Evolutionary conservation across 2,329 filamentous ascomycete genomes (phyloP), one percentile per base, ranked within the genome.

Genomic region (Mollisia scopiformis): DNA sequence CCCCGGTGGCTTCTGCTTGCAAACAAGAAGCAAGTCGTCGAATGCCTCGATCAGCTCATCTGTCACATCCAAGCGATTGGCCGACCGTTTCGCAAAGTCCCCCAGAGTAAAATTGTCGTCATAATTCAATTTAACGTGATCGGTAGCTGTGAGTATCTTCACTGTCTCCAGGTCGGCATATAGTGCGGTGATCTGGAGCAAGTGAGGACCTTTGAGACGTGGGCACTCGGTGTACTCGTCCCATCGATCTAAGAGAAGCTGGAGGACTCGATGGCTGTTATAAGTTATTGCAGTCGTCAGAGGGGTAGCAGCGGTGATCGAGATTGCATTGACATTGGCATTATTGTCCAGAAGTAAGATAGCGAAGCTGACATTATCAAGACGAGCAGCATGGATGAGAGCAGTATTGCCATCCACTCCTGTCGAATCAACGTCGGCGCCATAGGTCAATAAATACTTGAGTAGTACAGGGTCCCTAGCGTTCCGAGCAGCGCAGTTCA

Each of bases 201-300:
- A n/a, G 43, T 65, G 39, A 27, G 58, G 58, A 13, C 55, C 52
- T 56, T 55, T 27, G 7, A 65, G 61, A 2, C 61, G 58, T 27
- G 55, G 58, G 28, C 63, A 65, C 8, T 28, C 21, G 35, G 37
- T 62, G 47, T 59, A 65, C 55, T 61, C 55, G 16, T 16, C 51
- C 61, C 61, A 65, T 27, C 58, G 51, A 43, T 63, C 61, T 0
- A 63, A 55, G 21, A 65, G 56, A 6, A 63, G 31, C 41, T 59
- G 54, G 23, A 65, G 58, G 13, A 63, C 55, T 50, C 55, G 55
- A 19, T 66, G 58, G 31, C 33, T 66, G 41, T 66, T 66, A 27
- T 64, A 56, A 13, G 33, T 58, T 27, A 66, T 64, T 21, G 63
- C 56, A 2, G 53, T 56, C 2, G 57, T 62, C 8, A 66, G 46